Evolutionary conservation across 495 filamentous ascomycete species (phyloP), one percentile per base, ranked within the genome.

Genomic region (Aspergillus campestris): DNA sequence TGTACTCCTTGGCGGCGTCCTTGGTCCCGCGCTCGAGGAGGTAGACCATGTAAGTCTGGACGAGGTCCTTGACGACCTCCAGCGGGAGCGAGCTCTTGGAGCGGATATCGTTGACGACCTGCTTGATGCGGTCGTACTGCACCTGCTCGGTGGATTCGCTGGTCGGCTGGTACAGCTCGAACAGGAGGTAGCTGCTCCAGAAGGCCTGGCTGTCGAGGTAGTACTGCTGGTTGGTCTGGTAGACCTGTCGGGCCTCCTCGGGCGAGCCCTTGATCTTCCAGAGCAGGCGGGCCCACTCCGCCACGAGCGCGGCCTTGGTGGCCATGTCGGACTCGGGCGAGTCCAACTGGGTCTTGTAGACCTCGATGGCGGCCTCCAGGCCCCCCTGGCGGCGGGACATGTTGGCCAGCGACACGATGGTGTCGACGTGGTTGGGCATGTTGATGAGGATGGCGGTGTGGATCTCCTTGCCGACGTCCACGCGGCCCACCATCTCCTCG

Each of bases 231-330:
- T 94, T 88, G 56, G 81, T 83, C 49, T 84, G 69, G 69, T 86
- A 99, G 0, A 95, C 82, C 40, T 84, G 75, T 7, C 94, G 84
- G 24, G 92, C 91, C 56, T 92, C 90, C 30, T 90, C 86, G 8
- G 80, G 70, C 0, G 80, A 82, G 7, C 89, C 91, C 69, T 92
- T 89, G 59, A 89, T 80, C 65, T 89, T 94, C 87, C 89, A 95
- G 39, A 97, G 57, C 31, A 97, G 67, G 9, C 76, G 78, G 11
- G 94, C 94, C 87, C 89, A 95, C 59, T 94, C 87, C 3, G 85
- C 85, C 34, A 92, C 86, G 31, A 96, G 74, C 3, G 84, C 84
- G 11, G 87, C 91, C 61, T 94, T 95, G 27, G 86, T 83, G 55
- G 82, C 83, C 53, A 89, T 74, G 50, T 90, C 82, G 35, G 82